Base-by-base conservation (phyloP, 2,329 filamentous ascomycete species). In the Sporothrix globosa region DNA sequence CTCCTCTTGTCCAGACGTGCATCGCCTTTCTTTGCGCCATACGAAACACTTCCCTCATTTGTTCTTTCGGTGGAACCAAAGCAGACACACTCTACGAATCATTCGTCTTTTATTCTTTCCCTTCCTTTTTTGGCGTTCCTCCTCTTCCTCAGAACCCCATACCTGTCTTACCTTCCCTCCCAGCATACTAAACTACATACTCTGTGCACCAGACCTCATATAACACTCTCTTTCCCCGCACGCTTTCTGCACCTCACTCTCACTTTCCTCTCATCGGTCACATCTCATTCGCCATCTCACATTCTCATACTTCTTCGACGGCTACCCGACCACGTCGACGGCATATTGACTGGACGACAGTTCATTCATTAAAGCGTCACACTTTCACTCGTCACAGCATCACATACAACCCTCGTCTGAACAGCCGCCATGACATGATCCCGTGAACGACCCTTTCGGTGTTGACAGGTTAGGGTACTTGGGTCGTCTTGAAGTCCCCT, bases 361-460 rank as follows among this genome's bases (percentile, higher is more conserved):
- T 30, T 27, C 34, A 46, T 14, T 14, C 27, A 56, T 60, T 7
- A 14, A 19, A 21, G 11, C 30, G 30, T 17, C 50, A 53, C 50
- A 24, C n/a, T 1, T 11, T 56, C 53, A 56, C 27, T 30, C 24
- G 17, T 24, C 4, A 0, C 44, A 6, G 27, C 27, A 30, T 30
- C 27, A 30, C 27, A 30, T 30, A 30, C 1, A 30, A 30, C 5
- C 27, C 27, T 30, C 27, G 27, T 17, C n/a, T 13, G 11, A 34
- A 10, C 34, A 44, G 56, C 34, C 34, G 56, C 56, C 56, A 61
- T 61, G 56, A 44, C 56, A 61, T 61, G 56, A 61, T 34, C 34
- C 56, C 9, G 27, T 56, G 3, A 4, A 14, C 17, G 10, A 6
- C 44, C 5, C 53, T 58, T 58, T 41, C 17, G 54, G 54, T 21